These are phyloP conservation scores for Stachybotrys elegans DNA, from an alignment of 2,329 filamentous ascomycete species.

Conservation along the genomic window DNA sequence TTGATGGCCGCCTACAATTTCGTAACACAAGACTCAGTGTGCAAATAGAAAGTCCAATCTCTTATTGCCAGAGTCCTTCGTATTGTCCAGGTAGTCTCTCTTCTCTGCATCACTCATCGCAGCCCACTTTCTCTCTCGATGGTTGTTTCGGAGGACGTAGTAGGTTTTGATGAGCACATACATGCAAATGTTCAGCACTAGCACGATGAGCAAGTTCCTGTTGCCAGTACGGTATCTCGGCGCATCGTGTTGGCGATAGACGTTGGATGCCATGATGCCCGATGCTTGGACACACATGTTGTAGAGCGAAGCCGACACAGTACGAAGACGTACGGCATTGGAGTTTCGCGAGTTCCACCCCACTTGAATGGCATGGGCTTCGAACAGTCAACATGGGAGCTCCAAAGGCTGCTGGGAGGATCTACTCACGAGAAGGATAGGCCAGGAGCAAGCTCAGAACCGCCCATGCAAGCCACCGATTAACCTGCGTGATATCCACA, in stretches of 20 bases:
- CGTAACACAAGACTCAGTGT: slow-evolving; percentile 9
- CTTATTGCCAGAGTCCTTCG: slow-evolving; percentile 10
- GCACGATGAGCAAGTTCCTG: slow-evolving; percentile 6
- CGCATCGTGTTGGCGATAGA: slow-evolving; percentile 16
- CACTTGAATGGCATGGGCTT: slow-evolving; percentile 34
- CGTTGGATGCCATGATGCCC: slow-evolving; percentile 34
- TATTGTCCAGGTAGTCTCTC: slow-evolving; percentile 10
- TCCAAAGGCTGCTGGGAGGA: slow-evolving; percentile 7
- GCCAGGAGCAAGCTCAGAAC: slow-evolving; percentile 28
- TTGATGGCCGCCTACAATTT: not conserved
- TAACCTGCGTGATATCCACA: slow-evolving; percentile 16
- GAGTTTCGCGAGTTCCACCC: slow-evolving; percentile 56
- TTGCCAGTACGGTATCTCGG: slow-evolving; percentile 7
- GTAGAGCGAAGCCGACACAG: slow-evolving; percentile 54
- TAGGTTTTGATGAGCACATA: slow-evolving; percentile 10
- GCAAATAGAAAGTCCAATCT: slow-evolving; percentile 12
- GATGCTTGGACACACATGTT: slow-evolving; percentile 45
- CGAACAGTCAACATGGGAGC: not conserved
- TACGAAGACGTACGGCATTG: slow-evolving; percentile 54
- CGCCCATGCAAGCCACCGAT: slow-evolving; percentile 27
- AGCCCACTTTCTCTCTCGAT: slow-evolving; percentile 10
- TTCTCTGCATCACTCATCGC: slow-evolving; percentile 5
- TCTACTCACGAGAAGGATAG: slow-evolving; percentile 35
- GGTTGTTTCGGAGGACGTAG: slow-evolving; percentile 10
- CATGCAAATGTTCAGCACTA: slow-evolving; percentile 7